Percentiles rank a stretch among this genome's conserved stretches.
These are phyloP conservation scores for Parsonsia alboflavescens DNA, from an alignment of 257 asterid genomes.

Conservation along the genomic window DNA sequence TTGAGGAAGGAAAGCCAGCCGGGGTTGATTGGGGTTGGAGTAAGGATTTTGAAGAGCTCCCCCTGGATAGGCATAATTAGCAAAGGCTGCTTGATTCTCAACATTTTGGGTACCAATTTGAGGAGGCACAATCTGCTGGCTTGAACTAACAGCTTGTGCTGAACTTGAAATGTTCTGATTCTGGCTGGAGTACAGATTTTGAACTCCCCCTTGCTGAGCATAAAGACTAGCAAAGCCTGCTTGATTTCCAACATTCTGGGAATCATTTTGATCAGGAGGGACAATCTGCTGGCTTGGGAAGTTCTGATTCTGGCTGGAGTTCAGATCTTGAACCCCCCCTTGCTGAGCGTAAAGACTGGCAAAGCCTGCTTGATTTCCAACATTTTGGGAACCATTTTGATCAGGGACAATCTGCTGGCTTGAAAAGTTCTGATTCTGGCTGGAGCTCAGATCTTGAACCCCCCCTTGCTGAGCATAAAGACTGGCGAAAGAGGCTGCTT, in stretches of 20 bases:
- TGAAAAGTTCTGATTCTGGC: not conserved
- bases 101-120: too few relatives aligned
- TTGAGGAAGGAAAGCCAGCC: too few relatives aligned
- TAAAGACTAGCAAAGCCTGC: not conserved
- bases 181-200: not conserved
- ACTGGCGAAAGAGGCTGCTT: not conserved
- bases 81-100: too few relatives aligned
- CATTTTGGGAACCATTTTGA: too few relatives aligned
- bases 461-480: not conserved
- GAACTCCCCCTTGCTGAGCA: not conserved
- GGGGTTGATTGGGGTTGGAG: too few relatives aligned
- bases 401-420: too few relatives aligned
- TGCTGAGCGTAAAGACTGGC: not conserved
- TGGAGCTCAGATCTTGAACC: not conserved
- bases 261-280: too few relatives aligned
- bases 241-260: too few relatives aligned
- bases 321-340: not conserved
- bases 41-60: too few relatives aligned
- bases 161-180: not conserved
- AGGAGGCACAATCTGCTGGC: too few relatives aligned
- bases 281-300: too few relatives aligned
- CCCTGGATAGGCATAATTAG: too few relatives aligned
- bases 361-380: not conserved
- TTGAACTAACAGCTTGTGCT: conserved; percentile 16
- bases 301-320: not conserved